phyloP scores from a whole-genome alignment of 1,284 basidiomycete genomes.

The Ustilago sp. region DNA sequence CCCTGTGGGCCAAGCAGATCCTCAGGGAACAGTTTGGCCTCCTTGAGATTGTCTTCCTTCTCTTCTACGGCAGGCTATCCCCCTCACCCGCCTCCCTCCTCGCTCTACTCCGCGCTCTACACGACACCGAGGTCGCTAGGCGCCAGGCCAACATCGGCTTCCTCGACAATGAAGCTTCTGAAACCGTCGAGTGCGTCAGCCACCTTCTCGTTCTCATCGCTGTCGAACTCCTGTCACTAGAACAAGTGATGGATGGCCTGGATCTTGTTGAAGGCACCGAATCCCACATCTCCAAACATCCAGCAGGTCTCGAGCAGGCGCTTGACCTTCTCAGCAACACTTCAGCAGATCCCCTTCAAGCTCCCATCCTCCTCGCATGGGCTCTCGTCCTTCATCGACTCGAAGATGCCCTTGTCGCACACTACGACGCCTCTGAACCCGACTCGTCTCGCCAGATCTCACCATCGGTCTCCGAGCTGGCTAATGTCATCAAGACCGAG shows the following conservation, averaged over 20 bases:
- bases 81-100: slow-evolving; percentile 77
- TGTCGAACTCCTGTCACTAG: slow-evolving; percentile 83
- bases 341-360: slow-evolving; percentile 75
- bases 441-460: slow-evolving; percentile 49
- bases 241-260: slow-evolving; percentile 75
- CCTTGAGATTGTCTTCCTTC: slow-evolving; percentile 85
- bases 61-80: slow-evolving; percentile 81
- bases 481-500: slow-evolving; percentile 44
- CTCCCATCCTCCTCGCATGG: slow-evolving; percentile 81
- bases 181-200: slow-evolving; percentile 77
- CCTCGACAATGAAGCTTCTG: slow-evolving; percentile 78
- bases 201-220: slow-evolving; percentile 81
- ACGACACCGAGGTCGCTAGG: slow-evolving; percentile 77
- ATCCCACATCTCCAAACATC: slow-evolving; percentile 29
- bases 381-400: slow-evolving; percentile 76
- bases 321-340: slow-evolving; percentile 75
- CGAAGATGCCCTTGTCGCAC: slow-evolving; percentile 58
- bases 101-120: slow-evolving; percentile 77
- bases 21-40: slow-evolving; percentile 81
- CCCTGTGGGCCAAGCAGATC: slow-evolving; percentile 83
- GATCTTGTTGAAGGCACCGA: slow-evolving; percentile 24
- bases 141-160: slow-evolving; percentile 76
- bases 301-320: slow-evolving; percentile 34
- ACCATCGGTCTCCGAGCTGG: slow-evolving; percentile 16
- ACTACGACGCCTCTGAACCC: slow-evolving; percentile 44